phyloP scores from a whole-genome alignment of 768 basidiomycete species.

The Aureoboletus auriporus region DNA sequence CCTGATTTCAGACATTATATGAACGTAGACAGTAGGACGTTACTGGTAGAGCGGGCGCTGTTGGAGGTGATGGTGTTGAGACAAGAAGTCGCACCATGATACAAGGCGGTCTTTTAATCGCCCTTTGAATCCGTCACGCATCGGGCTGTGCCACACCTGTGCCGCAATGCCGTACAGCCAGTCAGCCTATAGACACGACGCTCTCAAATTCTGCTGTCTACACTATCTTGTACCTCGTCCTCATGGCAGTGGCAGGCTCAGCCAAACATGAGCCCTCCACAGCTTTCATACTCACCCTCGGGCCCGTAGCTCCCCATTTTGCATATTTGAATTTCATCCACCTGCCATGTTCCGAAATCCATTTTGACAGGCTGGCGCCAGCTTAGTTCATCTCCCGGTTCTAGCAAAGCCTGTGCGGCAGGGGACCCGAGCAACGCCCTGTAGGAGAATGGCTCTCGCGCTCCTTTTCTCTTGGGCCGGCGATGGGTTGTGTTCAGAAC shows the following conservation, averaged over 20 bases:
- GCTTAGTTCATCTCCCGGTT: conserved; percentile 2
- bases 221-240: no score
- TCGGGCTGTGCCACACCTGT: conserved; percentile 30
- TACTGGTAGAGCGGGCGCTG: conserved; percentile 32
- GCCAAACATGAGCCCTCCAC: conserved; percentile 18
- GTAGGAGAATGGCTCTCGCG: conserved; percentile 42
- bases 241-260: no score
- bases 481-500: conserved; percentile 47
- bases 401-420: conserved; percentile 8
- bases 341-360: conserved; percentile 49
- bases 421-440: conserved; percentile 30
- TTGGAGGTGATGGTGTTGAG: conserved; percentile 35
- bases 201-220: background rate
- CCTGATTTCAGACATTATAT: conserved; percentile 91
- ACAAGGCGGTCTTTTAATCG: conserved; percentile 34
- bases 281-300: conserved; percentile 59
- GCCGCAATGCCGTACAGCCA: conserved; percentile 21
- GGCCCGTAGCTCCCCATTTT: conserved; percentile 65
- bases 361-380: conserved; percentile 30
- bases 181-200: background rate
- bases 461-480: conserved; percentile 26
- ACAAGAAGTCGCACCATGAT: conserved; percentile 36
- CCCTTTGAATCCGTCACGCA: conserved; percentile 26
- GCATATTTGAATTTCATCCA: conserved; percentile 62
- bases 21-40: conserved; percentile 33